phyloP scores from a whole-genome alignment of 371 early-diverging fungal genomes.

The Dichotomocladium elegans region DNA sequence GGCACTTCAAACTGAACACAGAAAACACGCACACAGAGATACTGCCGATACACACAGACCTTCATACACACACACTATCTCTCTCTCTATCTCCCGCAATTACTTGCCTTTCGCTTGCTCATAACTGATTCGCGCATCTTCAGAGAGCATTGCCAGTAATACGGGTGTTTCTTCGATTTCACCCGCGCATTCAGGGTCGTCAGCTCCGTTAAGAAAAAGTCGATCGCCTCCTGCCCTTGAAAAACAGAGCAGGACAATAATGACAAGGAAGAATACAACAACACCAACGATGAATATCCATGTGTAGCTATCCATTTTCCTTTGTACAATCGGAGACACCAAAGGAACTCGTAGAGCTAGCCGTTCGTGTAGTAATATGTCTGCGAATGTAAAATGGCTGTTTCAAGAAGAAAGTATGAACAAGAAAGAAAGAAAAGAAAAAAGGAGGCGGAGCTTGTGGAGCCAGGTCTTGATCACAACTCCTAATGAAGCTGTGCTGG shows the following conservation, averaged over 20 bases:
- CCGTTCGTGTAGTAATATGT: no score
- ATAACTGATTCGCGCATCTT: constrained; percentile 47
- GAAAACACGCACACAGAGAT: not conserved
- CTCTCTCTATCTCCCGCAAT: no score
- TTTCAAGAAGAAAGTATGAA: no score
- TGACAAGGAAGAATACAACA: constrained; percentile 41
- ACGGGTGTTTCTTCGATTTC: constrained; percentile 39
- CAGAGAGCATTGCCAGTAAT: constrained; percentile 31
- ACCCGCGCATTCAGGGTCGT: constrained; percentile 28
- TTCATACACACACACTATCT: not conserved
- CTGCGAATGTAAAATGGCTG: no score
- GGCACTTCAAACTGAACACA: no score
- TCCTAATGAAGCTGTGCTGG: no score
- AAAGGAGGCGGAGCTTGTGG: no score
- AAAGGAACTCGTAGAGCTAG: no score
- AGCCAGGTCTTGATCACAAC: no score
- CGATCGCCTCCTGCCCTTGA: constrained; percentile 38
- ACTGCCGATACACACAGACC: not conserved
- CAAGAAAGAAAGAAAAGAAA: no score
- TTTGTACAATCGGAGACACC: no score
- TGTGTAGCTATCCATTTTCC: constrained; percentile 27
- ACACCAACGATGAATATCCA: constrained; percentile 46
- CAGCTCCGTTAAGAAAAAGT: constrained; percentile 24
- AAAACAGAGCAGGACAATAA: constrained; percentile 39
- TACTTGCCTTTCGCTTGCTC: constrained; percentile 44